phyloP scores from a whole-genome alignment of 176 grass and related monocot species.

The Saccharum spontaneum region DNA sequence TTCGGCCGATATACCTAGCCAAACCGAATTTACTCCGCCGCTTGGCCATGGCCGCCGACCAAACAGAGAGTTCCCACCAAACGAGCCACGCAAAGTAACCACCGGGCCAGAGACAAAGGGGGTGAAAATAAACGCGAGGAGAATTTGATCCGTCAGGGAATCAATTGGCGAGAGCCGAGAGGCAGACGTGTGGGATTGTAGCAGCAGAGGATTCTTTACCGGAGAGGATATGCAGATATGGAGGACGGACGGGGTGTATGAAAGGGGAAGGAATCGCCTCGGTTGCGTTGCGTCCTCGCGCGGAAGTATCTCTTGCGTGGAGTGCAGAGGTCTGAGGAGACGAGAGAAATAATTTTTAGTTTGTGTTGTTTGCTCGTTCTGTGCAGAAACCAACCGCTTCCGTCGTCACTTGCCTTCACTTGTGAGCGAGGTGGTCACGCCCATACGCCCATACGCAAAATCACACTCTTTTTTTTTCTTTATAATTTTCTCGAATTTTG shows the following conservation, averaged over 20 bases:
- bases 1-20: conserved; percentile 23
- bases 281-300: conserved; percentile 16
- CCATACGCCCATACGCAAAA: background rate
- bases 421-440: background rate
- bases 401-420: background rate
- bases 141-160: background rate
- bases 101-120: background rate
- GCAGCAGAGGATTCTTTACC: background rate
- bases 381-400: background rate
- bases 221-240: background rate
- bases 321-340: conserved; percentile 3
- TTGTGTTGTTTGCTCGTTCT: background rate
- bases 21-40: conserved; percentile 28
- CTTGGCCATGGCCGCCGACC: conserved; percentile 35
- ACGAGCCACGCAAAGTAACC: background rate
- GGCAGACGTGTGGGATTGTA: conserved; percentile 26
- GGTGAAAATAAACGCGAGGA: background rate
- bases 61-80: background rate
- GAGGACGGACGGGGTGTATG: background rate
- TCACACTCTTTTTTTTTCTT: background rate
- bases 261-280: conserved; percentile 22
- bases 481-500: background rate
- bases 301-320: conserved; percentile 46
- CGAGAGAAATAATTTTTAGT: background rate
- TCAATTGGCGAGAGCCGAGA: background rate